These are phyloP conservation scores for Rhizopogon vinicolor DNA, from an alignment of 768 basidiomycete species.

Conservation along the genomic window DNA sequence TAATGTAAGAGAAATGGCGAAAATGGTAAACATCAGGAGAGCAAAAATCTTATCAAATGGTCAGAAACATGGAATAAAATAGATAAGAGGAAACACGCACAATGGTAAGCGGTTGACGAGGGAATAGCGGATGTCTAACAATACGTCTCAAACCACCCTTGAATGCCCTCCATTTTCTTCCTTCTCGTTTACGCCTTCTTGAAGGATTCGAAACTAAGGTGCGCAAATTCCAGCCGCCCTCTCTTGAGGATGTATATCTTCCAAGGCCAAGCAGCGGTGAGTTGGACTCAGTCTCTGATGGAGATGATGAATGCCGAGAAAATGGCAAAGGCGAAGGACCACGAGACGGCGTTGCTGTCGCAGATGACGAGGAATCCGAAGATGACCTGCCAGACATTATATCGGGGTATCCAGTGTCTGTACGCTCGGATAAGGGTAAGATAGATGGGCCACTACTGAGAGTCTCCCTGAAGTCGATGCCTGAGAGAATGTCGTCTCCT, in stretches of 20 bases:
- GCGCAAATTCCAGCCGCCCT: conserved; percentile 59
- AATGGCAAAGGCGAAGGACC: conserved; percentile 57
- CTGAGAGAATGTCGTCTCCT: conserved; percentile 43
- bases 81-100: conserved; percentile 38
- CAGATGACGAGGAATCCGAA: conserved; percentile 24
- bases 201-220: conserved; percentile 30
- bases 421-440: conserved; percentile 6
- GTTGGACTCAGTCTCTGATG: conserved; percentile 56
- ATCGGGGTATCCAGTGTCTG: conserved; percentile 20
- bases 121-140: conserved; percentile 71
- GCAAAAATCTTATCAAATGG: conserved; percentile 50
- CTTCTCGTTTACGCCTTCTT: conserved; percentile 49
- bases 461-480: conserved; percentile 39
- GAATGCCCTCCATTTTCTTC: conserved; percentile 41
- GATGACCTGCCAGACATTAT: conserved; percentile 17
- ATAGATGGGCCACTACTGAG: conserved; percentile 13
- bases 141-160: conserved; percentile 53
- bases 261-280: conserved; percentile 35
- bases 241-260: conserved; percentile 33
- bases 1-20: conserved; percentile 81
- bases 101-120: conserved; percentile 76
- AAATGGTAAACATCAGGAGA: conserved; percentile 70
- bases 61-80: conserved; percentile 7
- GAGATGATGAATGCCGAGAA: conserved; percentile 48
- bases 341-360: conserved; percentile 61